These are phyloP conservation scores for Ogataea nitratoaversa DNA, from an alignment of 805 yeast species.

Conservation along the genomic window DNA sequence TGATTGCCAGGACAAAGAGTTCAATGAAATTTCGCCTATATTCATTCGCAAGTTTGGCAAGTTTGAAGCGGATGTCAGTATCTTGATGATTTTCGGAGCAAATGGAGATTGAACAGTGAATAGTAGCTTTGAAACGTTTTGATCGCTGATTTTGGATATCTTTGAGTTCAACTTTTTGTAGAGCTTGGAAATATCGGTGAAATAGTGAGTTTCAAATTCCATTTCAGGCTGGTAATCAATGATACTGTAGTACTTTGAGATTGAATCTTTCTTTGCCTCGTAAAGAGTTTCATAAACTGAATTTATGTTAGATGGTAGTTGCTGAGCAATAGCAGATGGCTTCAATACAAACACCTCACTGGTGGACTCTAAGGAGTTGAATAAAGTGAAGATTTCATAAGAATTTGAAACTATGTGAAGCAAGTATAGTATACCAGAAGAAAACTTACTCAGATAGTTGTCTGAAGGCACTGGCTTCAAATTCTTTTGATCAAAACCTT, in stretches of 20 bases:
- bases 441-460: constrained; percentile 51
- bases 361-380: constrained; percentile 55
- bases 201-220: constrained; percentile 52
- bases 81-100: constrained; percentile 40
- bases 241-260: constrained; percentile 39
- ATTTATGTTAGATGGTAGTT: constrained; percentile 50
- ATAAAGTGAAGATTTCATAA: constrained; percentile 68
- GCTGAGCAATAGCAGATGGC: constrained; percentile 66
- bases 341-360: constrained; percentile 57
- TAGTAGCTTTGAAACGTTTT: constrained; percentile 59
- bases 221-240: constrained; percentile 51
- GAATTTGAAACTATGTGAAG: constrained; percentile 69
- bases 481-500: constrained; percentile 72
- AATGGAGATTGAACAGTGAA: constrained; percentile 74
- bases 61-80: constrained; percentile 44
- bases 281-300: constrained; percentile 53
- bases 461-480: constrained; percentile 42
- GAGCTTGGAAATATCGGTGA: constrained; percentile 50
- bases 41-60: constrained; percentile 64
- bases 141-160: constrained; percentile 56
- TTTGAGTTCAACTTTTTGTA: constrained; percentile 54
- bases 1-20: constrained; percentile 81
- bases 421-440: constrained; percentile 57
- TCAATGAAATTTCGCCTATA: constrained; percentile 54
- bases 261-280: constrained; percentile 40